Evolutionary conservation across 1,284 basidiomycete species (phyloP), one percentile per base, ranked within the genome.

Genomic region (Meira nashicola): DNA sequence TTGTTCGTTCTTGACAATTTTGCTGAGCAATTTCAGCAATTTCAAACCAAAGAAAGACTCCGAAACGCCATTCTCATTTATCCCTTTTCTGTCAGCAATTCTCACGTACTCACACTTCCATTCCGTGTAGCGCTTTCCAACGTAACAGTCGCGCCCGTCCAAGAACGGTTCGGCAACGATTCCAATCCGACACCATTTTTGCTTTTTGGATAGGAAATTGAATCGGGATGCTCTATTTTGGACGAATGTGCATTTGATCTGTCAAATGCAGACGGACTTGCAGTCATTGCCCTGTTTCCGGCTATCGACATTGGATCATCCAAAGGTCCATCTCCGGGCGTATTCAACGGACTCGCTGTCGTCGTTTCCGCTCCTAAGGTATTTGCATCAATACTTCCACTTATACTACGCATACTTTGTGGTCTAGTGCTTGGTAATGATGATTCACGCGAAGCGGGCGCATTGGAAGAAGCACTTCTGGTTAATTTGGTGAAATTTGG

Each of bases 381-480:
- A 15, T n/a, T 48, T 25, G 46, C 25, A 21, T 48, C 46, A n/a
- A 48, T 23, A 23, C 46, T 48, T 3, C 46, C 46, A 25, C 46
- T 48, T 48, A 21, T 25, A 12, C 46, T 48, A 14, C 46, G 14
- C 46, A 48, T 48, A 25, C 46, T 48, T 25, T 48, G 46, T 9
- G 46, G 46, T 19, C 46, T 19, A 4, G 28, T 33, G 28, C 28
- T 33, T 8, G 28, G 28, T 33, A 33, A 33, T 21, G 46, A 48
- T 21, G 46, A 48, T 19, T 48, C 46, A 52, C 55, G 33, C 28
- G 55, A 57, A 33, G 55, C 55, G 28, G 44, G 55, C 28, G 55
- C 47, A 57, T 57, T 52, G 21, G 19, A 54, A 40, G 25, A 40
- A 39, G 38, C 55, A 57, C 55, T 57, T 19, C 46, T n/a, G 25